Conservation (phyloP, 2,329 filamentous ascomycete genomes). For the Calonectria multiphialidica region DNA sequence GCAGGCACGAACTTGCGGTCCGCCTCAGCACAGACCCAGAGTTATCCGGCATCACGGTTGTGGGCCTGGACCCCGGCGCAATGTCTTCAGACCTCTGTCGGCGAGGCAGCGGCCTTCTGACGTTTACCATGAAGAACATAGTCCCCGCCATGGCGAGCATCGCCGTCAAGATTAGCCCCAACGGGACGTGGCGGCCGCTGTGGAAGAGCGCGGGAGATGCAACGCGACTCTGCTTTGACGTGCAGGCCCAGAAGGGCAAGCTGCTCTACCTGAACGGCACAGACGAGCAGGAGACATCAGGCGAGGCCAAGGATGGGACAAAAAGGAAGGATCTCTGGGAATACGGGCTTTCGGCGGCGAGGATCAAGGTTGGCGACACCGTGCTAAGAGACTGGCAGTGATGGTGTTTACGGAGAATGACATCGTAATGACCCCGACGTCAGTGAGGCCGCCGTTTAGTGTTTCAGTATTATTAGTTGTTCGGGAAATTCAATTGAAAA, state of each 20-base stretch:
- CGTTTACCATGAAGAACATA: slow-evolving; percentile 39
- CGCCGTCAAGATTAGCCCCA: slow-evolving; percentile 42
- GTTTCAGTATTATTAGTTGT: neutral
- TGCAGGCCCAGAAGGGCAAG: slow-evolving; percentile 42
- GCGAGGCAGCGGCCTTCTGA: slow-evolving; percentile 40
- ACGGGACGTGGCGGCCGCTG: slow-evolving; percentile 45
- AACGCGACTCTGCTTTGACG: slow-evolving; percentile 47
- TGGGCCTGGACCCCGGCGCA: slow-evolving; percentile 53
- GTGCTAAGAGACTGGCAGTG: slow-evolving; percentile 43
- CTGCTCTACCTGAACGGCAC: slow-evolving; percentile 50
- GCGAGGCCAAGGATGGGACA: slow-evolving; percentile 45
- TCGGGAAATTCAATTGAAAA: neutral
- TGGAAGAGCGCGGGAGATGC: slow-evolving; percentile 50
- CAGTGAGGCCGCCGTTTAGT: neutral
- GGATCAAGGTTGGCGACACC: slow-evolving; percentile 44
- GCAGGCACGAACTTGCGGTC: slow-evolving; percentile 49
- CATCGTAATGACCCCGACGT: neutral
- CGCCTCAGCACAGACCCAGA: slow-evolving; percentile 50
- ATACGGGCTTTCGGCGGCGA: slow-evolving; percentile 42
- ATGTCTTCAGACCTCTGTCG: slow-evolving; percentile 50
- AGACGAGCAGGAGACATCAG: slow-evolving; percentile 41
- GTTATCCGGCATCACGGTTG: slow-evolving; percentile 49
- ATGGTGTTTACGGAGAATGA: neutral
- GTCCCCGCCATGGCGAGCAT: slow-evolving; percentile 41
- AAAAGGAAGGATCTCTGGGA: slow-evolving; percentile 49